A percentile compares a stretch with the other conserved stretches of the same genome.
Conservation (phyloP, 345 rosid genomes). For the Sisymbrium altissimum region DNA sequence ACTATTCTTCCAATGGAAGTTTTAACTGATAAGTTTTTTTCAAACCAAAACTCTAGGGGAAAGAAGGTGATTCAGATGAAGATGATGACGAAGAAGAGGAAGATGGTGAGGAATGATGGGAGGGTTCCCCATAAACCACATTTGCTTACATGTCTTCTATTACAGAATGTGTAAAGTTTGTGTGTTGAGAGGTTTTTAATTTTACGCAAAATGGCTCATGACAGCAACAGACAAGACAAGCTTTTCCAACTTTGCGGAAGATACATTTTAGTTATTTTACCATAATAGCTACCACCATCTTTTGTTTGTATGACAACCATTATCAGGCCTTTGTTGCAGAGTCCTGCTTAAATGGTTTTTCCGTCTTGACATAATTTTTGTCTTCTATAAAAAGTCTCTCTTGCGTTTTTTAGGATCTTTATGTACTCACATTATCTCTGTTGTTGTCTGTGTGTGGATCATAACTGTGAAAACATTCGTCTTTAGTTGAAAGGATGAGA, state of each 20-base stretch:
- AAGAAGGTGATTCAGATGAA: constrained; percentile 5
- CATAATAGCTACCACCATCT: constrained; percentile 6
- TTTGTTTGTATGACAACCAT: constrained; percentile 16
- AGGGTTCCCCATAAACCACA: background rate
- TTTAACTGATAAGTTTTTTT: background rate
- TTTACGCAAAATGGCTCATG: constrained; percentile 9
- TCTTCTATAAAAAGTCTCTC: background rate
- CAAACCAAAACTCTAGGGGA: background rate
- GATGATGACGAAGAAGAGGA: constrained; percentile 26
- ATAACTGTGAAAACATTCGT: background rate
- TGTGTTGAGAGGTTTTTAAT: no score
- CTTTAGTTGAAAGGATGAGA: background rate
- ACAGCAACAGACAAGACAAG: background rate
- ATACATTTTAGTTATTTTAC: constrained; percentile 5
- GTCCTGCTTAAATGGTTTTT: background rate
- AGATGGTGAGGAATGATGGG: constrained; percentile 31
- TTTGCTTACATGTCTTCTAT: constrained; percentile 9
- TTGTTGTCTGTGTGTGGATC: background rate
- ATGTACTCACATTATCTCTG: background rate
- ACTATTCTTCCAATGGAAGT: background rate
- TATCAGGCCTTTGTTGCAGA: constrained; percentile 1
- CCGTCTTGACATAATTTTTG: background rate
- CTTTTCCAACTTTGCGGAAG: background rate
- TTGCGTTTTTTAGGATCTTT: background rate
- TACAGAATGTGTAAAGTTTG: constrained; percentile 28